A percentile compares a stretch with the other conserved stretches of the same genome.
Evolutionary conservation across 2,329 filamentous ascomycete species (phyloP).

Genomic region (Xylaria arbuscula): DNA sequence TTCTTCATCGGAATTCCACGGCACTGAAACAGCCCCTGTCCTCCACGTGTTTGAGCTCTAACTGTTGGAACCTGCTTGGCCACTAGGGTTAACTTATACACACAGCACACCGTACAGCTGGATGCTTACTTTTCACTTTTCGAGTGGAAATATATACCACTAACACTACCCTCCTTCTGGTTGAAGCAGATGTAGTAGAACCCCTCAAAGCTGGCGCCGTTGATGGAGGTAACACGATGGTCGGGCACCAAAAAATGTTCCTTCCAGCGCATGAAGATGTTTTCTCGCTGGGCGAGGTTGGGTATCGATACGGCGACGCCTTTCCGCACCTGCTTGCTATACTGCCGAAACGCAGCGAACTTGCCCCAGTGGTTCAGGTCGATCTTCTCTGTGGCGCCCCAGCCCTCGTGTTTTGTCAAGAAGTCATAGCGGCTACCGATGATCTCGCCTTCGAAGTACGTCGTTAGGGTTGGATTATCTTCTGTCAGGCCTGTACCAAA

Average conservation of each 20-base stretch:
- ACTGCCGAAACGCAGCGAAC: conserved; percentile 86
- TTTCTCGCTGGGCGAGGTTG: conserved; percentile 63
- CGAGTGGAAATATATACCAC: conserved; percentile 96
- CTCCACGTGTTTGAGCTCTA: conserved; percentile 88
- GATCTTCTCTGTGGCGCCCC: conserved; percentile 92
- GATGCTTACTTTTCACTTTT: conserved; percentile 92
- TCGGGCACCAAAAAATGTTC: conserved; percentile 97
- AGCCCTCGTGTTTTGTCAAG: conserved; percentile 85
- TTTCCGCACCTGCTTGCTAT: conserved; percentile 68
- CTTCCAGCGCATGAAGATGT: conserved; percentile 99
- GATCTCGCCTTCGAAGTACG: conserved; percentile 98
- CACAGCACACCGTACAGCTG: background rate
- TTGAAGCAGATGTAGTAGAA: conserved; percentile 99
- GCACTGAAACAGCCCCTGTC: conserved; percentile 85
- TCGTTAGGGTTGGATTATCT: conserved; percentile 96
- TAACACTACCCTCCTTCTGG: conserved; percentile 85
- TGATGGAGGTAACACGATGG: conserved; percentile 89
- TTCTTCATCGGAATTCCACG: conserved; percentile 83
- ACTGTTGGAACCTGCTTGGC: conserved; percentile 80
- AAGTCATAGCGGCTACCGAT: conserved; percentile 97
- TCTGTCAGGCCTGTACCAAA: conserved; percentile 79
- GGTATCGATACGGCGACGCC: conserved; percentile 56
- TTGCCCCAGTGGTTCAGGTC: conserved; percentile 94
- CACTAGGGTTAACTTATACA: conserved; percentile 33
- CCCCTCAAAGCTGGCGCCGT: conserved; percentile 94